Percentiles rank a stretch among this genome's conserved stretches.
These are phyloP conservation scores for Rhodotorula glutinis DNA, from an alignment of 1,284 basidiomycete species.

Conservation along the genomic window DNA sequence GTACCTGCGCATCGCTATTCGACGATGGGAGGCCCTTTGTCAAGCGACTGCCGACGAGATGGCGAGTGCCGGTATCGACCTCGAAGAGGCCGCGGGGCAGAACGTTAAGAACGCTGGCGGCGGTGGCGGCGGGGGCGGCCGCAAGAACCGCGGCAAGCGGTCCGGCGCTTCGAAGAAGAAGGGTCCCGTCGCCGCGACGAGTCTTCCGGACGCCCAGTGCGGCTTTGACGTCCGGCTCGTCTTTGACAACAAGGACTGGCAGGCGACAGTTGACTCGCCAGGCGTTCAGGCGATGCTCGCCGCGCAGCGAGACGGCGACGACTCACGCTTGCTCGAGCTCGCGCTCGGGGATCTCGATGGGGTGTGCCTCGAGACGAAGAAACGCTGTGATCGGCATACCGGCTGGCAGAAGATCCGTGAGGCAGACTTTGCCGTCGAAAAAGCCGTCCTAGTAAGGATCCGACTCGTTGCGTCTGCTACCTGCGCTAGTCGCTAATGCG, in stretches of 20 bases:
- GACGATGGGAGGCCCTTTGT: slow-evolving; percentile 38
- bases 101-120: neutral
- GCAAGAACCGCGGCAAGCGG: slow-evolving; percentile 2
- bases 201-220: slow-evolving; percentile 52
- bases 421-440: slow-evolving; percentile 67
- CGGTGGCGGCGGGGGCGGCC: neutral
- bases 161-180: slow-evolving; percentile 10
- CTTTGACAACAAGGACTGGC: slow-evolving; percentile 62
- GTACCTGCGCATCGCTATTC: slow-evolving; percentile 31
- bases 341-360: slow-evolving; percentile 49
- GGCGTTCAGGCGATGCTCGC: slow-evolving; percentile 8
- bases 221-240: slow-evolving; percentile 81
- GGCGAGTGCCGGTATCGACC: slow-evolving; percentile 14
- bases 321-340: slow-evolving; percentile 49
- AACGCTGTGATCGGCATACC: slow-evolving; percentile 69
- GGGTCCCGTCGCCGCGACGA: slow-evolving; percentile 21
- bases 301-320: slow-evolving; percentile 50
- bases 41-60: slow-evolving; percentile 32
- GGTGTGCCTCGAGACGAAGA: slow-evolving; percentile 67
- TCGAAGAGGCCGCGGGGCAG: neutral
- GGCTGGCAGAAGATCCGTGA: slow-evolving; percentile 75
- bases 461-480: neutral
- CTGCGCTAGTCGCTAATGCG: neutral
- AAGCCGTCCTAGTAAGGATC: slow-evolving; percentile 46
- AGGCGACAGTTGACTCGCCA: slow-evolving; percentile 12